Base-by-base conservation (phyloP, 805 yeast genomes). In the Suhomyces xylopsoci region DNA sequence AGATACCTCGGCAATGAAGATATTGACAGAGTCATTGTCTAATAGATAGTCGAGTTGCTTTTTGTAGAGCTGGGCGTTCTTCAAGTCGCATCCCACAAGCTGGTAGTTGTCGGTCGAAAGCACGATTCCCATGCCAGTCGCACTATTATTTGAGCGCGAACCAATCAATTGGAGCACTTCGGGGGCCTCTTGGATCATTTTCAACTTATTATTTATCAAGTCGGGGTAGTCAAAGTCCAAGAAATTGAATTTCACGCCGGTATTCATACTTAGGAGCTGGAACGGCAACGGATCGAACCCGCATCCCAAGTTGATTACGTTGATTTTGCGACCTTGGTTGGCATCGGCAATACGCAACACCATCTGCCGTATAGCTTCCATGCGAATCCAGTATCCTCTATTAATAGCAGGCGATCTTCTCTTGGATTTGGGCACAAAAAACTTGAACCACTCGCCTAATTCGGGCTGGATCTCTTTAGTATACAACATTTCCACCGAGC, bases 1-100 rank as follows among this genome's bases (percentile, higher is more conserved):
- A 0, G 96, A 88, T 3, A 89, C 96, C 64, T 88, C 96, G 1
- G 96, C 93, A 40, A 90, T 76, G 62, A 86, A 89, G 2, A 88
- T 74, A 45, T 78, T 82, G 4, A 78, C 68, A 2, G 74, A 59
- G n/a, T 68, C 59, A 54, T 61, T 20, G 49, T 62, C 55, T 8
- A 68, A 62, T 12, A 76, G 57, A 2, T 51, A 25, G 3, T 58
- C 48, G 44, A 79, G 50, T 50, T 66, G 68, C 7, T 55, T 45
- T 17, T 67, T 55, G 53, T 80, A 84, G 5, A 76, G 58, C 1
- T 58, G 58, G 2, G 64, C 57, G 58, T 82, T 69, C 49, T 85
- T 81, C 55, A 88, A 68, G 63, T 88, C 86, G 66, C 96, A 89
- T 0, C 89, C 87, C 7, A 84, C 67, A 1, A 85, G 78, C 41